Percentiles rank a stretch among this genome's conserved stretches.
Conservation (phyloP, 331 rosid genomes). For the Quercus tomentella region DNA sequence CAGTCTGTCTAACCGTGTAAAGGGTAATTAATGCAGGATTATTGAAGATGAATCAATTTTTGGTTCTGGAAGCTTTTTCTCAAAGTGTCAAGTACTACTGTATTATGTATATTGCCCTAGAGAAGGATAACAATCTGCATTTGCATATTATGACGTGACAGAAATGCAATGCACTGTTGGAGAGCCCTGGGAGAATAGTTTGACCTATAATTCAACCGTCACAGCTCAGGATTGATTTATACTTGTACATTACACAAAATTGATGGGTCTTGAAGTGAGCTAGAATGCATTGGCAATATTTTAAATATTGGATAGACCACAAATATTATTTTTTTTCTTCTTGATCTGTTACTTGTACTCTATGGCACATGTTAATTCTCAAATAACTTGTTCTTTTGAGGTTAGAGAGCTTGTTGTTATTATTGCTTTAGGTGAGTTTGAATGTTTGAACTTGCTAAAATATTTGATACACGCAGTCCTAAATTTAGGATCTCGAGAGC, state of each 20-base stretch:
- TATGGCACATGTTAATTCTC: no score
- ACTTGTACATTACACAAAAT: not conserved
- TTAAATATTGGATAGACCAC: not conserved
- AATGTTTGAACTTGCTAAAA: not conserved
- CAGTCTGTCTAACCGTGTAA: no score
- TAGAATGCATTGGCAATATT: not conserved
- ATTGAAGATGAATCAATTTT: no score
- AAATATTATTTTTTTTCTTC: not conserved
- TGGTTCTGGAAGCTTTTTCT: no score
- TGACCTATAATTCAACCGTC: slow-evolving; percentile 37
- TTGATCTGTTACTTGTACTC: no score
- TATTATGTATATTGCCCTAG: no score
- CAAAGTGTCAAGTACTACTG: no score
- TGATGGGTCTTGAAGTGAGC: no score
- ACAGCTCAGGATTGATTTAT: slow-evolving; percentile 48
- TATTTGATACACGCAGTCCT: slow-evolving; percentile 47
- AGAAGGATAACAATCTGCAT: no score
- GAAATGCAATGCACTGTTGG: slow-evolving; percentile 79
- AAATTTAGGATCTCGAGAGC: slow-evolving; percentile 93
- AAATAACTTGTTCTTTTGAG: no score
- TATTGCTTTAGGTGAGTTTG: not conserved
- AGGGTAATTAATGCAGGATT: no score
- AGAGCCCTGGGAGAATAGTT: slow-evolving; percentile 85
- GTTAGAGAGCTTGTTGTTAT: not conserved
- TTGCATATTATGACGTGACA: slow-evolving; percentile 3